Evolutionary conservation across 768 basidiomycete species (phyloP).

Genomic region (Plicaturopsis crispa): DNA sequence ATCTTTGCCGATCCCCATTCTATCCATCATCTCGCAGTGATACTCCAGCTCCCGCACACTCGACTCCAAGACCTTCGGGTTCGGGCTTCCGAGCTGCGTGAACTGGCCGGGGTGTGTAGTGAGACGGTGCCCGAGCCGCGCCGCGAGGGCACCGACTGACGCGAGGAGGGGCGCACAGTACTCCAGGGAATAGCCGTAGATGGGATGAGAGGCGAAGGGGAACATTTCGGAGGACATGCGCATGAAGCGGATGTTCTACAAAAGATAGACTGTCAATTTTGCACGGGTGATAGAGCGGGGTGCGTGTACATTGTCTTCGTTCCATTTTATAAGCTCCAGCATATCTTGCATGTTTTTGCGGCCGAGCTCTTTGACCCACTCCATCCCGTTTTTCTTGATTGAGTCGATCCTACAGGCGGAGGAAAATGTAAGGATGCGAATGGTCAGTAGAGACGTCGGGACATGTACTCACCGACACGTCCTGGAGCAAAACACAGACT

Average conservation of each 20-base stretch:
- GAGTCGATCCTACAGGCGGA: constrained; percentile 56
- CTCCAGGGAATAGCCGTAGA: constrained; percentile 73
- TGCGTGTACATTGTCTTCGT: constrained; percentile 66
- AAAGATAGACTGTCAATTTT: neutral
- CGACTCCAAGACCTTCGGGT: constrained; percentile 62
- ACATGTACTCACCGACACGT: constrained; percentile 43
- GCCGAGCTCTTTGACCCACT: constrained; percentile 78
- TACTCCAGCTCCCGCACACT: constrained; percentile 78
- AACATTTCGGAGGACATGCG: constrained; percentile 90
- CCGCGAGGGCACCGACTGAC: constrained; percentile 58
- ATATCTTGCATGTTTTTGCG: constrained; percentile 70
- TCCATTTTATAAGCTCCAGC: constrained; percentile 78
- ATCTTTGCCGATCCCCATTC: constrained; percentile 77
- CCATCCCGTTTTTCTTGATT: constrained; percentile 72
- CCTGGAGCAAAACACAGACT: constrained; percentile 69
- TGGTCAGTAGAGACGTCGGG: too few relatives aligned
- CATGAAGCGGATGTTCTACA: constrained; percentile 73
- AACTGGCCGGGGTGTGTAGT: constrained; percentile 89
- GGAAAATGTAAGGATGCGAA: constrained; percentile 1
- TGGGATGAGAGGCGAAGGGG: constrained; percentile 80
- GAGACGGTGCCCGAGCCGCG: constrained; percentile 65
- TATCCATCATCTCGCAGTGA: constrained; percentile 82
- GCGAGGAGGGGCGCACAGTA: constrained; percentile 56
- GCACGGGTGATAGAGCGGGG: too few relatives aligned
- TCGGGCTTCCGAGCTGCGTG: constrained; percentile 77